Evolutionary conservation across 148 eudicot genomes (phyloP).

Genomic region (Rhododendron williamsianum): DNA sequence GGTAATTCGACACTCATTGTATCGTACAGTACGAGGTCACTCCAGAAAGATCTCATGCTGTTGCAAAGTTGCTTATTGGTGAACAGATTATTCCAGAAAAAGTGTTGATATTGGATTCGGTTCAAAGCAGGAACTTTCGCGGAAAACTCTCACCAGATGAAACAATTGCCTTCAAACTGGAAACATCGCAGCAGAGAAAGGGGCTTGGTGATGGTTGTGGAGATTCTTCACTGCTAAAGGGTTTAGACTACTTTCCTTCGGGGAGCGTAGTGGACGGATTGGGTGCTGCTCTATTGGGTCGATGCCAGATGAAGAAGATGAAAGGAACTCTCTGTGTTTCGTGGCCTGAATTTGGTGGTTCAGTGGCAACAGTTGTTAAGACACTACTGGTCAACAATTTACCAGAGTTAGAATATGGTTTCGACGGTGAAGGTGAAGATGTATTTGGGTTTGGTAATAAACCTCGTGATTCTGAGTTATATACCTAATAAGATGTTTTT

Average conservation of each 20-base stretch:
- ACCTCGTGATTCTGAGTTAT: conserved; percentile 59
- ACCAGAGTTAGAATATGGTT: conserved; percentile 34
- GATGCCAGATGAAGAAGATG: conserved; percentile 58
- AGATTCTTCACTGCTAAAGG: conserved; percentile 34
- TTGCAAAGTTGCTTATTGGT: conserved; percentile 59
- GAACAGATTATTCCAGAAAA: conserved; percentile 64
- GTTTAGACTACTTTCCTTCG: conserved; percentile 65
- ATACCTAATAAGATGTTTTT: conserved; percentile 45
- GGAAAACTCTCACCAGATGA: conserved; percentile 81
- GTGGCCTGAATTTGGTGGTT: conserved; percentile 74
- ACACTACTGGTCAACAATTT: conserved; percentile 52
- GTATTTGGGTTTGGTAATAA: conserved; percentile 45
- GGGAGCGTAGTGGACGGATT: conserved; percentile 70
- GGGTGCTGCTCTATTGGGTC: conserved; percentile 69
- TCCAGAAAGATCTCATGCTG: conserved; percentile 68
- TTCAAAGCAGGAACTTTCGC: conserved; percentile 69
- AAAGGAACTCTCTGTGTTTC: conserved; percentile 62
- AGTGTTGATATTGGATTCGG: conserved; percentile 72
- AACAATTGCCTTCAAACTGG: conserved; percentile 69
- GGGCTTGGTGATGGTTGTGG: conserved; percentile 9
- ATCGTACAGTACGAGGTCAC: conserved; percentile 54
- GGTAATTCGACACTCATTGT: conserved; percentile 41
- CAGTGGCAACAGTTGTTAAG: conserved; percentile 46
- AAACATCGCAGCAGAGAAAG: conserved; percentile 20
- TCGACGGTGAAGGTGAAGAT: conserved; percentile 23